phyloP scores from a whole-genome alignment of 345 rosid species.

The Melaleuca quinquenervia region DNA sequence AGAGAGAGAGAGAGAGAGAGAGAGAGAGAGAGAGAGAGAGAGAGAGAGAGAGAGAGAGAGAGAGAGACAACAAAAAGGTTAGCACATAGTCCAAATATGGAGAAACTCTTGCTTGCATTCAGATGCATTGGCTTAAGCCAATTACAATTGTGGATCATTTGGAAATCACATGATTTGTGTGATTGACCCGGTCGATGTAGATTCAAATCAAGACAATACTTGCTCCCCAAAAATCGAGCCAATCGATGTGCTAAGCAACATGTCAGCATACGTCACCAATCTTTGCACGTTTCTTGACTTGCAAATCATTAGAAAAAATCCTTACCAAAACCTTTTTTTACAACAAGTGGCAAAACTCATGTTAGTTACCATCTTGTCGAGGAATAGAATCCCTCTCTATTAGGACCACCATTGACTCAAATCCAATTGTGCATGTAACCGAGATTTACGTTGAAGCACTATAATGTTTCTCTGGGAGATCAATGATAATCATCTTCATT shows the following conservation, averaged over 20 bases:
- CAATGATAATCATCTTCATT: background rate
- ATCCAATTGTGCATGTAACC: background rate
- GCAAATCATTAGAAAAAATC: background rate
- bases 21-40: no score
- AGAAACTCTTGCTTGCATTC: no score
- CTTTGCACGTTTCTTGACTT: background rate
- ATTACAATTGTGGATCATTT: background rate
- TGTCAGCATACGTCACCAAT: background rate
- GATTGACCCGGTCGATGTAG: fast-evolving
- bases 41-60: no score
- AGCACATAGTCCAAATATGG: no score
- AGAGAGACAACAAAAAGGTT: no score
- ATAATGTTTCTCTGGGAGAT: background rate
- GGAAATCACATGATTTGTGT: background rate
- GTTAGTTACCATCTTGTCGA: background rate
- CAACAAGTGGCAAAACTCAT: background rate
- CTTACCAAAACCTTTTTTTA: background rate
- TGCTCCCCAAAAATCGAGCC: background rate
- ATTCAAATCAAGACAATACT: background rate
- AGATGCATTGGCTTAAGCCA: no score
- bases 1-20: no score
- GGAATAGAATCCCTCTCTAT: background rate
- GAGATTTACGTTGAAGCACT: background rate
- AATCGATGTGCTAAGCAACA: background rate
- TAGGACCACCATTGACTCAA: background rate